Evolutionary conservation across 441 rosid genomes (phyloP).

Genomic region (Populus tomentosa): DNA sequence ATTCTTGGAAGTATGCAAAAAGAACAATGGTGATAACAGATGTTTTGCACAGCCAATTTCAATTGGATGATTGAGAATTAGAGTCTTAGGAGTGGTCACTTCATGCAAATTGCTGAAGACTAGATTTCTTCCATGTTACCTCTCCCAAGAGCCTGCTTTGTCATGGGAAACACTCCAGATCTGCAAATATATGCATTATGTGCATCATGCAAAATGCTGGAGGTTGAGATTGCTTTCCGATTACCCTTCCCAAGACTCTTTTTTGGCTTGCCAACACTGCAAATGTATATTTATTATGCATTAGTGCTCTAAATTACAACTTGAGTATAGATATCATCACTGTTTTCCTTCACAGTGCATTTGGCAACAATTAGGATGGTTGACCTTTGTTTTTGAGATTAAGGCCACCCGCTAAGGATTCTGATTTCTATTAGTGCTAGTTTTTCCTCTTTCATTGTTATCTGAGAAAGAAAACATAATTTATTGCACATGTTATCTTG

Average conservation of each 20-base stretch:
- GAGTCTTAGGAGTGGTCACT: neutral
- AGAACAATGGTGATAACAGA: too few relatives aligned
- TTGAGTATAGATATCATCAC: too few relatives aligned
- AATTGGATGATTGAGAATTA: neutral
- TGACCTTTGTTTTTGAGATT: neutral
- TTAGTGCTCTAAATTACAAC: too few relatives aligned
- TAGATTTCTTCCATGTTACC: neutral
- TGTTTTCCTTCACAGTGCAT: too few relatives aligned
- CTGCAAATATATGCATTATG: too few relatives aligned
- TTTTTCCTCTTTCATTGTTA: neutral
- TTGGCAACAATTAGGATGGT: neutral
- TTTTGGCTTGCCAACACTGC: too few relatives aligned
- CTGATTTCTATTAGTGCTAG: neutral
- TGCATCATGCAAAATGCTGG: constrained; percentile 3
- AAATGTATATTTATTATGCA: too few relatives aligned
- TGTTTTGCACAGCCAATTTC: too few relatives aligned
- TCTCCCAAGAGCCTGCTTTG: neutral
- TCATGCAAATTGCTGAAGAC: neutral
- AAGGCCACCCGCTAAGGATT: neutral
- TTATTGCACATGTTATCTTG: neutral
- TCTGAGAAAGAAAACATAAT: neutral
- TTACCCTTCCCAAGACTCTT: too few relatives aligned
- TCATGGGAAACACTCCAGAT: neutral
- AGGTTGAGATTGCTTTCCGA: neutral
- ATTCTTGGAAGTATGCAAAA: neutral